Conservation (phyloP, 2,329 filamentous ascomycete species). For the Ophiocordyceps camponoti-leonardi region DNA sequence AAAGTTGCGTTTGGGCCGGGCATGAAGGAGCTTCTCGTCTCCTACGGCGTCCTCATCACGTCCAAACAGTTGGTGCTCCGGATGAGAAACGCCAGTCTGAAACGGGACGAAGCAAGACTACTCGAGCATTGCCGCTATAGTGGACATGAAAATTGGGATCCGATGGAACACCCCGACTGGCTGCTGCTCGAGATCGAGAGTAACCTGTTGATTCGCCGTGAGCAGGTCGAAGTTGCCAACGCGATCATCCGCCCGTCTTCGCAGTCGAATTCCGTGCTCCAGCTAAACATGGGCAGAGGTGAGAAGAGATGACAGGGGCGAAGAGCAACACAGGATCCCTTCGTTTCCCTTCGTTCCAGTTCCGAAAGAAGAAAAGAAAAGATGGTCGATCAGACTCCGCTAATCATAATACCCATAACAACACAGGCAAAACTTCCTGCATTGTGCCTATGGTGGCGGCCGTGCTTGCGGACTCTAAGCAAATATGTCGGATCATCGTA, state of each 20-base stretch:
- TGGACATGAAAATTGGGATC: constrained; percentile 37
- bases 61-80: constrained; percentile 25
- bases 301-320: constrained; percentile 1
- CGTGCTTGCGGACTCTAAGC: constrained; percentile 23
- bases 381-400: too few relatives aligned
- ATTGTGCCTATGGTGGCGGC: constrained; percentile 35
- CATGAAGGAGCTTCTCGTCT: constrained; percentile 22
- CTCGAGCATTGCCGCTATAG: not conserved
- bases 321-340: too few relatives aligned
- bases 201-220: constrained; percentile 41
- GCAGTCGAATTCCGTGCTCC: constrained; percentile 38
- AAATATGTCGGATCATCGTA: constrained; percentile 35
- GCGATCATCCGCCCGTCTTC: constrained; percentile 39
- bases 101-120: not conserved
- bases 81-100: constrained; percentile 8
- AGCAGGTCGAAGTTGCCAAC: constrained; percentile 43
- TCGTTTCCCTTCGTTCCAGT: too few relatives aligned
- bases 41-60: constrained; percentile 25
- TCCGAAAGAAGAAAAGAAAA: constrained; percentile 37
- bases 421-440: constrained; percentile 29
- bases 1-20: constrained; percentile 11
- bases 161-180: constrained; percentile 40
- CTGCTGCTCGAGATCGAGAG: constrained; percentile 49
- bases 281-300: constrained; percentile 52
- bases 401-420: constrained; percentile 14